Conservation (phyloP, 495 filamentous ascomycete species). For the Xylaria scruposa region DNA sequence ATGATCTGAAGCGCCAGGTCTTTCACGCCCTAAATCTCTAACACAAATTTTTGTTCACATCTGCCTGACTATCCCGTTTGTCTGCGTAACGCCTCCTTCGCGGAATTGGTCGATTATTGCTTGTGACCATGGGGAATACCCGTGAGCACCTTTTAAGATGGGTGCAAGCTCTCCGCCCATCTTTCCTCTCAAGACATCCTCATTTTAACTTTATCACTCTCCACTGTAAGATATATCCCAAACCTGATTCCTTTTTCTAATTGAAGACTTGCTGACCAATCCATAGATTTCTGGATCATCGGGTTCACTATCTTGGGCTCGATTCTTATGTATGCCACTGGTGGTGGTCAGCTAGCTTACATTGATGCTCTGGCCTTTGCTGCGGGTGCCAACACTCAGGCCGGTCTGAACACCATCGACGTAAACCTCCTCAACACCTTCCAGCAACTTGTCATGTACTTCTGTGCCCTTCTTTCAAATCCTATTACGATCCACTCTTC, state of each 20-base stretch:
- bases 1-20: slow-evolving; percentile 39
- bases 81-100: neutral
- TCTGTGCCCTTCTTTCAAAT: slow-evolving; percentile 75
- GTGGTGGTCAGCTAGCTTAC: slow-evolving; percentile 66
- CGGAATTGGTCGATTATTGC: neutral
- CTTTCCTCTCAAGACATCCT: slow-evolving; percentile 59
- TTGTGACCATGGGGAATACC: slow-evolving; percentile 30
- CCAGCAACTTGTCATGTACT: slow-evolving; percentile 77
- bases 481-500: slow-evolving; percentile 89
- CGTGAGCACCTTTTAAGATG: slow-evolving; percentile 43
- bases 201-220: slow-evolving; percentile 84
- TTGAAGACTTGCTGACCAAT: neutral
- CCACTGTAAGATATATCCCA: slow-evolving; percentile 67
- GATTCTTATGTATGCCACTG: slow-evolving; percentile 70
- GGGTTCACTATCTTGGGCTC: slow-evolving; percentile 71
- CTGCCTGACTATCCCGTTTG: slow-evolving; percentile 1
- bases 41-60: slow-evolving; percentile 27
- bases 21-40: slow-evolving; percentile 34
- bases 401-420: slow-evolving; percentile 88
- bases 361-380: slow-evolving; percentile 91
- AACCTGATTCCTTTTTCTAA: neutral
- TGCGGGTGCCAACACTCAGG: slow-evolving; percentile 83
- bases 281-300: slow-evolving; percentile 78
- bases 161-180: slow-evolving; percentile 55
- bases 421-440: slow-evolving; percentile 76